Percentiles rank a stretch among this genome's conserved stretches.
These are phyloP conservation scores for Ambispora gerdemannii DNA, from an alignment of 192 early-diverging fungal genomes.

Conservation along the genomic window DNA sequence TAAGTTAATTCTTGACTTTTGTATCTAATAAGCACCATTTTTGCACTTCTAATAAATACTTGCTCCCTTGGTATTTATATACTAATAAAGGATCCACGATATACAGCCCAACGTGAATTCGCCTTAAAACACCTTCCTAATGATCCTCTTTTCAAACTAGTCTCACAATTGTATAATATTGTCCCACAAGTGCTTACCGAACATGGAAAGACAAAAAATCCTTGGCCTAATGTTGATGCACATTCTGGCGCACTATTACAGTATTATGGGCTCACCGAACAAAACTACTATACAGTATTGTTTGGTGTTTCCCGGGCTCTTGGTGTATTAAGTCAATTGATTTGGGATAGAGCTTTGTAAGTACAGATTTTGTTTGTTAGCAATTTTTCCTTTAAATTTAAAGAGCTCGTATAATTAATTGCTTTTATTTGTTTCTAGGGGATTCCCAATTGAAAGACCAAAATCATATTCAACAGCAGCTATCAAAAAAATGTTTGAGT, in stretches of 20 bases:
- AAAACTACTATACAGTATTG: constrained; percentile 99
- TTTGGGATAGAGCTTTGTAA: constrained; percentile 93
- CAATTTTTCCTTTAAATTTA: neutral
- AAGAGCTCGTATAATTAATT: neutral
- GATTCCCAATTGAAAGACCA: constrained; percentile 90
- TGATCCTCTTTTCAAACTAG: constrained; percentile 95
- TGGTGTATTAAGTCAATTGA: constrained; percentile 90
- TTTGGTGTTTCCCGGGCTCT: constrained; percentile 98
- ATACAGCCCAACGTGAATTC: constrained; percentile 98
- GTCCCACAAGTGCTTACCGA: constrained; percentile 92
- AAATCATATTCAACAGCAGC: constrained; percentile 85
- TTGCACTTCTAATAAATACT: no score
- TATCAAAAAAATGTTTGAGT: constrained; percentile 84
- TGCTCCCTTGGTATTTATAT: neutral
- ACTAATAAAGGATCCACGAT: constrained; percentile 79
- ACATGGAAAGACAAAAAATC: constrained; percentile 99
- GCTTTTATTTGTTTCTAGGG: constrained; percentile 31
- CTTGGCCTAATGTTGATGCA: constrained; percentile 99
- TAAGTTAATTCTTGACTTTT: constrained; percentile 2
- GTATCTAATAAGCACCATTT: no score
- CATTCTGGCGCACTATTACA: constrained; percentile 97
- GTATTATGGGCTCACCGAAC: constrained; percentile 94
- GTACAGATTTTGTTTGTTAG: neutral
- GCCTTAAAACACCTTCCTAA: constrained; percentile 96
- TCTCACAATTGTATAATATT: constrained; percentile 95